Conservation (phyloP, 805 yeast species). For the Candida berthetii region DNA sequence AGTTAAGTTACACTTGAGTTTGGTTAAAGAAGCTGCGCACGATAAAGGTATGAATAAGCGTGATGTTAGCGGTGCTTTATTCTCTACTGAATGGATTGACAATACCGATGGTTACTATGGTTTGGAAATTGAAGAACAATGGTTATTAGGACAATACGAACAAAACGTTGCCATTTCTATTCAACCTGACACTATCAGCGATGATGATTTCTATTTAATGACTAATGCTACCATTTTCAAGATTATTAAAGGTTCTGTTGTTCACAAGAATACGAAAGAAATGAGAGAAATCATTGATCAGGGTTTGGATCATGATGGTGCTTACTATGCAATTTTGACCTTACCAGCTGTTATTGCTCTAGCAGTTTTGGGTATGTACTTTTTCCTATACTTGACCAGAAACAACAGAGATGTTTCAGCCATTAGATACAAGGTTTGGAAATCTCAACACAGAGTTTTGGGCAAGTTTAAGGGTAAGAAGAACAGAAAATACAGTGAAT, state of each 20-base stretch:
- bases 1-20: slow-evolving; percentile 63
- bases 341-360: slow-evolving; percentile 63
- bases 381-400: slow-evolving; percentile 52
- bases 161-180: slow-evolving; percentile 59
- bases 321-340: slow-evolving; percentile 58
- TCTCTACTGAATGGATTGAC: slow-evolving; percentile 65
- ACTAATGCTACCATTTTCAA: slow-evolving; percentile 46
- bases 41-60: slow-evolving; percentile 54
- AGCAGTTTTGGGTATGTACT: slow-evolving; percentile 56
- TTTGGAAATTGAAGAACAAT: slow-evolving; percentile 51
- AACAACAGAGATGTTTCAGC: slow-evolving; percentile 47
- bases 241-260: slow-evolving; percentile 32
- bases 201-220: slow-evolving; percentile 58
- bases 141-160: slow-evolving; percentile 52
- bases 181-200: slow-evolving; percentile 63
- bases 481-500: slow-evolving; percentile 32
- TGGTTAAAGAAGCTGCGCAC: slow-evolving; percentile 46
- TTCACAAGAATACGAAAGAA: slow-evolving; percentile 37
- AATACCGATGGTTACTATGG: slow-evolving; percentile 59
- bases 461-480: slow-evolving; percentile 32
- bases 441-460: slow-evolving; percentile 29
- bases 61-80: slow-evolving; percentile 44
- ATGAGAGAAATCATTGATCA: slow-evolving; percentile 35
- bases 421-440: slow-evolving; percentile 29
- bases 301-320: slow-evolving; percentile 37